These are phyloP conservation scores for Arthrobotrys iridis DNA, from an alignment of 2,329 filamentous ascomycete species.

Conservation along the genomic window DNA sequence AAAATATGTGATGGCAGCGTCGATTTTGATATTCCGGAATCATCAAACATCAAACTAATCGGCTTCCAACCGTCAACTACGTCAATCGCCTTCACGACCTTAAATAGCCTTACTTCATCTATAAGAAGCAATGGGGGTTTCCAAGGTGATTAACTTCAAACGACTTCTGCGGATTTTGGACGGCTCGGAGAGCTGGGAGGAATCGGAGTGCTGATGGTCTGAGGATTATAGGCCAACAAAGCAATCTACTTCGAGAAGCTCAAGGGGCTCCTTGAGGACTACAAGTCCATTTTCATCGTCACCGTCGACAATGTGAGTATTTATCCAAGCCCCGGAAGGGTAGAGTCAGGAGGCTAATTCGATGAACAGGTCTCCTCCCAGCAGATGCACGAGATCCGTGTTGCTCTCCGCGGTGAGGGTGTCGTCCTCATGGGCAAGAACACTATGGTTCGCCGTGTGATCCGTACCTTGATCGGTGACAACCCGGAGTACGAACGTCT, in stretches of 20 bases:
- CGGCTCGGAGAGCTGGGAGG: neutral
- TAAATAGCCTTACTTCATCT: conserved; percentile 97
- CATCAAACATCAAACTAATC: conserved; percentile 27
- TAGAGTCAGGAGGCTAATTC: neutral
- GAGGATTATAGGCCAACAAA: conserved; percentile 76
- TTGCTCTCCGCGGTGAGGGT: conserved; percentile 86
- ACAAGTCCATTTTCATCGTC: conserved; percentile 98
- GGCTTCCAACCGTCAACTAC: conserved; percentile 25
- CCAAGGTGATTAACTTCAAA: conserved; percentile 61
- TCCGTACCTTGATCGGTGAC: conserved; percentile 92
- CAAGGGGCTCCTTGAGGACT: conserved; percentile 94
- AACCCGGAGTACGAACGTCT: conserved; percentile 98
- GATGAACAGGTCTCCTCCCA: conserved; percentile 74
- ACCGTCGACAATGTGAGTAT: conserved; percentile 90
- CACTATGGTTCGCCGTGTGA: conserved; percentile 99
- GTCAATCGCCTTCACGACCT: conserved; percentile 71
- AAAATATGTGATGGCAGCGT: conserved; percentile 3
- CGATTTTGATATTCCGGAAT: conserved; percentile 12
- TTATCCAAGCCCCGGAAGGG: neutral
- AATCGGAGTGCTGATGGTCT: conserved; percentile 9
- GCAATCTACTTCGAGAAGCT: conserved; percentile 99
- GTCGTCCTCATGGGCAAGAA: conserved; percentile 99
- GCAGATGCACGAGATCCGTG: conserved; percentile 99
- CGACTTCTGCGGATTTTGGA: neutral
- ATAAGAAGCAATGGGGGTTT: conserved; percentile 98